A percentile compares a stretch with the other conserved stretches of the same genome.
phyloP scores from a whole-genome alignment of 2,329 filamentous ascomycete species.

The Fusarium foetens region DNA sequence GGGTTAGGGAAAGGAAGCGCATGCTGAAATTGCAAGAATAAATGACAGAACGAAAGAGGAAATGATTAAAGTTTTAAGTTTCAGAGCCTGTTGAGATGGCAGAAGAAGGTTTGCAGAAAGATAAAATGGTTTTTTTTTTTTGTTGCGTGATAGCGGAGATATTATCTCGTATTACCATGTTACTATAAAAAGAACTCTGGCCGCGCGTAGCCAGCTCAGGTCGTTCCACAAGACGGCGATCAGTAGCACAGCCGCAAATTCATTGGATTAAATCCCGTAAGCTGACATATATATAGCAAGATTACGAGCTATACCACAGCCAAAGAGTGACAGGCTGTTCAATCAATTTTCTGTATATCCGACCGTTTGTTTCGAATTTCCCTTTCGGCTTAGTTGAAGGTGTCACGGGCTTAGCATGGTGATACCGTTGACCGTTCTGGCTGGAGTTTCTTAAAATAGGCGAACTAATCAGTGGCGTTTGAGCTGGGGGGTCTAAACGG shows the following conservation, averaged over 20 bases:
- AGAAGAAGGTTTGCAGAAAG: not conserved
- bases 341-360: not conserved
- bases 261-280: not conserved
- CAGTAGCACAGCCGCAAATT: not conserved
- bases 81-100: not conserved
- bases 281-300: not conserved
- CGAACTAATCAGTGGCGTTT: not conserved
- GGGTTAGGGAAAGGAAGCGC: not conserved
- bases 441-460: not conserved
- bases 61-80: no score
- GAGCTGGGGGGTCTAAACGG: no score
- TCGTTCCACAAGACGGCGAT: not conserved
- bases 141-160: conserved; percentile 1
- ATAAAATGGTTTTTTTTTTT: not conserved
- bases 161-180: not conserved
- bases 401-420: not conserved
- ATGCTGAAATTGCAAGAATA: not conserved
- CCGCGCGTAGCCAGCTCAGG: conserved; percentile 13
- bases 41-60: rapidly evolving
- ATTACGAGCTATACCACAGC: not conserved
- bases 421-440: not conserved
- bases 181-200: conserved; percentile 24
- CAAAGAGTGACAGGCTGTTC: not conserved
- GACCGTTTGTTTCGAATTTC: not conserved
- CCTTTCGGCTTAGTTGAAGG: not conserved